These are phyloP conservation scores for Trapa bicornis DNA, from an alignment of 345 rosid species.

Conservation along the genomic window DNA sequence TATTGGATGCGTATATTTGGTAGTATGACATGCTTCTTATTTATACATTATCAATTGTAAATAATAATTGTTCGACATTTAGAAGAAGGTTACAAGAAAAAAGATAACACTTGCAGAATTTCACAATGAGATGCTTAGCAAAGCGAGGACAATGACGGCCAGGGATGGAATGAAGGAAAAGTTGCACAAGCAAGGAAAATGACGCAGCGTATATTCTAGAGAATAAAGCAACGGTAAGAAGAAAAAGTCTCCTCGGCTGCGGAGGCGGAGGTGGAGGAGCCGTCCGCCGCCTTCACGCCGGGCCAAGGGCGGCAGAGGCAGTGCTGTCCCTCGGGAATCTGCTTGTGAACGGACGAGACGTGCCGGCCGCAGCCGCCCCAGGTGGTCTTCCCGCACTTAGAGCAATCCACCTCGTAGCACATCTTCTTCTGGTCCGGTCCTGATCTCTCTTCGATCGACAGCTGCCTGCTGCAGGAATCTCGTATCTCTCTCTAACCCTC, in stretches of 20 bases:
- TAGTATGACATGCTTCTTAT: too few relatives aligned
- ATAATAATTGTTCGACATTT: too few relatives aligned
- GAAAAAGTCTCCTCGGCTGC: not conserved
- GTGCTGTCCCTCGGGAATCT: slow-evolving; percentile 21
- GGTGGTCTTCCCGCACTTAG: slow-evolving; percentile 27
- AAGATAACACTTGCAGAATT: too few relatives aligned
- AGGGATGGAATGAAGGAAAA: not conserved
- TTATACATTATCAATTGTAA: too few relatives aligned
- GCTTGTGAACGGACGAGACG: slow-evolving; percentile 18
- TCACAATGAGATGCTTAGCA: too few relatives aligned
- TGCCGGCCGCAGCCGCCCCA: slow-evolving; percentile 40
- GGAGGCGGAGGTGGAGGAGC: slow-evolving; percentile 4
- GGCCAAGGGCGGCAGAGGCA: slow-evolving; percentile 31
- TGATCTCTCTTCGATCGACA: too few relatives aligned
- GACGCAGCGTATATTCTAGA: not conserved
- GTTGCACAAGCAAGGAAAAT: not conserved
- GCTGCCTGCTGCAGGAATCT: too few relatives aligned
- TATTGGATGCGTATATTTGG: too few relatives aligned
- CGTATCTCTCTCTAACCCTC: too few relatives aligned
- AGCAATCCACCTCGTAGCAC: slow-evolving; percentile 31
- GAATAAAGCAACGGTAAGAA: not conserved
- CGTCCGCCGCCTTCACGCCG: slow-evolving; percentile 18
- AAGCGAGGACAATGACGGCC: too few relatives aligned
- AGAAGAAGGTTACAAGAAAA: too few relatives aligned
- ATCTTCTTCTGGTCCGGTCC: slow-evolving; percentile 11